Conservation (phyloP, 768 basidiomycete species). For the Kwoniella dendrophila region DNA sequence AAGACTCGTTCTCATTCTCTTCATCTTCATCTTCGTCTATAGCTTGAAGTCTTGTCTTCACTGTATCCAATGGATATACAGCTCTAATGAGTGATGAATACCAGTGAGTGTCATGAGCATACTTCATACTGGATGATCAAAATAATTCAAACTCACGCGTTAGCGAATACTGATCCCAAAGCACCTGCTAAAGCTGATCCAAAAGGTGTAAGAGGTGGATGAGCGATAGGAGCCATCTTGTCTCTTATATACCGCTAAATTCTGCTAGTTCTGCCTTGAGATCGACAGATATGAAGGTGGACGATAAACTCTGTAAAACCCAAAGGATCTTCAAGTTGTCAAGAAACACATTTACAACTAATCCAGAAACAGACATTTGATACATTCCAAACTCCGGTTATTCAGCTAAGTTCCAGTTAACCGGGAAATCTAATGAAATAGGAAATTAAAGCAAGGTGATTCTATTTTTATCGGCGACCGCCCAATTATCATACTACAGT, state of each 20-base stretch:
- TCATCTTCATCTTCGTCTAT: slow-evolving; percentile 59
- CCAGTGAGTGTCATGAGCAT: background rate
- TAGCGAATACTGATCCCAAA: slow-evolving; percentile 87
- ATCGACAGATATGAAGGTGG: too few relatives aligned
- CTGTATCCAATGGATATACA: slow-evolving; percentile 95
- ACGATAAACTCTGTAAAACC: too few relatives aligned
- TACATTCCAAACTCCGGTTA: too few relatives aligned
- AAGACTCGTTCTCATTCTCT: slow-evolving; percentile 53
- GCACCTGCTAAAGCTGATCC: slow-evolving; percentile 90
- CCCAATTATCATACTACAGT: too few relatives aligned
- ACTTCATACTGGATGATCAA: background rate
- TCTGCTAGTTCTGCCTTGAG: background rate
- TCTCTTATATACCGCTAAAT: background rate
- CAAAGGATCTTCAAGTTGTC: too few relatives aligned
- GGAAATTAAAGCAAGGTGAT: too few relatives aligned
- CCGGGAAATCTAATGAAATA: too few relatives aligned
- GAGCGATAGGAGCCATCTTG: slow-evolving; percentile 17
- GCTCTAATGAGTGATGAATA: slow-evolving; percentile 66
- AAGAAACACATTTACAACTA: too few relatives aligned
- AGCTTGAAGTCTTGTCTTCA: slow-evolving; percentile 94
- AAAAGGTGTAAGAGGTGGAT: slow-evolving; percentile 69
- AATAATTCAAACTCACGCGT: slow-evolving; percentile 67
- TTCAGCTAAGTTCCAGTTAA: too few relatives aligned
- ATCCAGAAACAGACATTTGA: too few relatives aligned
- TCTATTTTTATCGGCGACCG: too few relatives aligned